phyloP scores from a whole-genome alignment of 1,284 basidiomycete species.

The Xerocomus amazonicus region DNA sequence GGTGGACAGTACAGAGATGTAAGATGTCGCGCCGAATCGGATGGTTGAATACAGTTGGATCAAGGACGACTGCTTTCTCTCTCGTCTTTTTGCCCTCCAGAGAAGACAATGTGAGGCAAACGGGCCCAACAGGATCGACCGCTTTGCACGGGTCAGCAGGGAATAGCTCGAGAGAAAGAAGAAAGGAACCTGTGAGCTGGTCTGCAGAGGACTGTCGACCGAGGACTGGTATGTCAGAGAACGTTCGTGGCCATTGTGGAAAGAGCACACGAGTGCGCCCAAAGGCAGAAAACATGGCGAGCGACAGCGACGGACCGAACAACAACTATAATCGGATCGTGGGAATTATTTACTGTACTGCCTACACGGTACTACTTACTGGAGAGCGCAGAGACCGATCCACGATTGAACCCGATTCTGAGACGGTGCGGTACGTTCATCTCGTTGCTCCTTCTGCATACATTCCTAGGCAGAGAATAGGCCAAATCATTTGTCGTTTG shows the following conservation, averaged over 20 bases:
- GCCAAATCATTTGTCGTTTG: background rate
- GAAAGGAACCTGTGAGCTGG: constrained; percentile 17
- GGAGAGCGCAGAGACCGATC: constrained; percentile 19
- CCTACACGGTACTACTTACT: background rate
- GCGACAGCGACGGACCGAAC: background rate
- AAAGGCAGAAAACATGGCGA: constrained; percentile 17
- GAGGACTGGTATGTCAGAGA: constrained; percentile 10
- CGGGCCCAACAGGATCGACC: constrained; percentile 42
- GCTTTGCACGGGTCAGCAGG: constrained; percentile 33
- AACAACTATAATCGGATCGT: constrained; percentile 25
- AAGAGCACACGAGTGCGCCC: constrained; percentile 1
- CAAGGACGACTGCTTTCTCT: constrained; percentile 65
- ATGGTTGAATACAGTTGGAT: constrained; percentile 82
- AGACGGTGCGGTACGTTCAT: constrained; percentile 38
- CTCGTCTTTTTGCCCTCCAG: constrained; percentile 47
- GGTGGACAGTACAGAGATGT: constrained; percentile 88
- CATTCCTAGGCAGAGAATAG: background rate
- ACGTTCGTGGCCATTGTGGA: constrained; percentile 7
- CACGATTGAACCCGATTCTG: constrained; percentile 33
- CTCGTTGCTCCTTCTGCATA: constrained; percentile 7
- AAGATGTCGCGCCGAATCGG: constrained; percentile 90
- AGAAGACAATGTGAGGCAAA: constrained; percentile 57
- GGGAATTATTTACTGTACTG: constrained; percentile 19
- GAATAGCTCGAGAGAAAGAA: background rate
- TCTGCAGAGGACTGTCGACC: background rate